Evolutionary conservation across 306 rosid species (phyloP).

Genomic region (Dryas drummondii): DNA sequence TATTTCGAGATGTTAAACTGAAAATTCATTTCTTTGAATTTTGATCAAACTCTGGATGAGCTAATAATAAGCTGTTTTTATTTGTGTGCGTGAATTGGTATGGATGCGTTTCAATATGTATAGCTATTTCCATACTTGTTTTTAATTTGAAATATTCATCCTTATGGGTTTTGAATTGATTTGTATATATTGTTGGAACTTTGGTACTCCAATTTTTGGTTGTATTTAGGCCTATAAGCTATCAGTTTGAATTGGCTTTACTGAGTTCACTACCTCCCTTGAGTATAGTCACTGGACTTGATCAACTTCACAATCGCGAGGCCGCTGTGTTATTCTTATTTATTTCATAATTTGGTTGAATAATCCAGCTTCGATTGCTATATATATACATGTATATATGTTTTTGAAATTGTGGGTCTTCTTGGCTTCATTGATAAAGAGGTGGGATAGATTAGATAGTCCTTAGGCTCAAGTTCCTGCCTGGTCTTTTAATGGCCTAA

Average conservation of each 20-base stretch:
- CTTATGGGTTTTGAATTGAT: background rate
- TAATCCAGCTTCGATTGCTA: background rate
- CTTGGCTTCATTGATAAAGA: background rate
- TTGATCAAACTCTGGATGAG: background rate
- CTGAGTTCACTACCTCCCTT: background rate
- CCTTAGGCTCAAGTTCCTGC: background rate
- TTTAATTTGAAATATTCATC: background rate
- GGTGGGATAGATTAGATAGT: background rate
- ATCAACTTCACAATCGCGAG: background rate
- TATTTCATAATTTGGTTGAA: background rate
- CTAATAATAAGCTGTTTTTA: background rate
- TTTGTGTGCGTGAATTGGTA: background rate
- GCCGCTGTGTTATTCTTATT: background rate
- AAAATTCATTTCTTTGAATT: background rate
- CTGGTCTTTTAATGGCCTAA: background rate
- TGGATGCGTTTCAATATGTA: background rate
- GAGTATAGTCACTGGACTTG: background rate
- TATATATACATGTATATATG: background rate
- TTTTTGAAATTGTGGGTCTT: background rate
- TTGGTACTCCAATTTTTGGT: conserved; percentile 3
- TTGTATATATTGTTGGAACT: background rate
- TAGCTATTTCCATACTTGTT: background rate
- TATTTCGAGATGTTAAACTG: background rate
- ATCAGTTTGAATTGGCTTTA: conserved; percentile 13
- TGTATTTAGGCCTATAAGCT: background rate